Evolutionary conservation across 495 filamentous ascomycete species (phyloP).

Genomic region (Viridothelium virens): DNA sequence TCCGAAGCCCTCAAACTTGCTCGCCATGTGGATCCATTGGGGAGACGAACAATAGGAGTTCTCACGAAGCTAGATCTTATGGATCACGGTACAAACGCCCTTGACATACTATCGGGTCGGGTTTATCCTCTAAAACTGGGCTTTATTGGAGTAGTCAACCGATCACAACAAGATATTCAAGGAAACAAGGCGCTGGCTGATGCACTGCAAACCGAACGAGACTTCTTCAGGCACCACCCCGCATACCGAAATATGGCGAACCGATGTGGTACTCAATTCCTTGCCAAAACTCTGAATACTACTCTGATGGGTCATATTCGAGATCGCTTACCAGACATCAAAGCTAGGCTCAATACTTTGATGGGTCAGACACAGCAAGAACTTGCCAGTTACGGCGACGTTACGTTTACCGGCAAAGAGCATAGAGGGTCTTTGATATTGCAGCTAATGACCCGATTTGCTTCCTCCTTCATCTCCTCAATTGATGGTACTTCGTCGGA

Average conservation of each 20-base stretch:
- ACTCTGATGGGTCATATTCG: slow-evolving; percentile 96
- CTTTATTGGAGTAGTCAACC: slow-evolving; percentile 97
- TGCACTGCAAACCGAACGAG: slow-evolving; percentile 78
- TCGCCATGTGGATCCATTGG: slow-evolving; percentile 91
- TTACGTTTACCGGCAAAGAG: slow-evolving; percentile 95
- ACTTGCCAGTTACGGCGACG: slow-evolving; percentile 94
- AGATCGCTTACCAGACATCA: slow-evolving; percentile 93
- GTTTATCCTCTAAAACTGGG: slow-evolving; percentile 96
- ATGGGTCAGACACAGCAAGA: slow-evolving; percentile 99
- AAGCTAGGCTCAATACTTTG: slow-evolving; percentile 89
- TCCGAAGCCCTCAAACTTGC: slow-evolving; percentile 96
- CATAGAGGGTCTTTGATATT: slow-evolving; percentile 91
- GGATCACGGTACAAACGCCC: slow-evolving; percentile 97
- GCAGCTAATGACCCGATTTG: slow-evolving; percentile 97
- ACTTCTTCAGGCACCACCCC: slow-evolving; percentile 95
- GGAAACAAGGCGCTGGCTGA: slow-evolving; percentile 85
- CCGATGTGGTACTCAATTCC: slow-evolving; percentile 87
- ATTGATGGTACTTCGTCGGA: slow-evolving; percentile 98
- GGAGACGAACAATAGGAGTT: slow-evolving; percentile 90
- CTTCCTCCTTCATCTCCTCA: slow-evolving; percentile 94
- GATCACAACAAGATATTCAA: slow-evolving; percentile 97
- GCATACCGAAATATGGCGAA: slow-evolving; percentile 94
- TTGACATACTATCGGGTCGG: slow-evolving; percentile 91
- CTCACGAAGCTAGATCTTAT: slow-evolving; percentile 97
- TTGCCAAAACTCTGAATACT: slow-evolving; percentile 90